Percentiles rank a stretch among this genome's conserved stretches.
phyloP scores from a whole-genome alignment of 192 early-diverging fungal species.

The Rhizoclosmatium sp. region DNA sequence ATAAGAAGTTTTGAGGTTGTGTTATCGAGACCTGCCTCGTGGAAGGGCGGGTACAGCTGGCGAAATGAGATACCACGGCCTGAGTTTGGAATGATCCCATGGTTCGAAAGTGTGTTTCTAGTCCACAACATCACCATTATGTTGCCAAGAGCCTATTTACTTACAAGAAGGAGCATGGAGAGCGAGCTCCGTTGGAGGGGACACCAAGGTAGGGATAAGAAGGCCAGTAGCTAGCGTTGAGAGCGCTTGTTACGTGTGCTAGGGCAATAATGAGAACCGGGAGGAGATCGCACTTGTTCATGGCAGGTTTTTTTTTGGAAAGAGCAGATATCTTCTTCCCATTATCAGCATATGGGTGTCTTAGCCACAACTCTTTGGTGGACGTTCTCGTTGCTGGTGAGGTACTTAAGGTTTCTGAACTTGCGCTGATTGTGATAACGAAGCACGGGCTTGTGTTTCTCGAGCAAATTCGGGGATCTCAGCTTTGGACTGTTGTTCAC shows the following conservation, averaged over 20 bases:
- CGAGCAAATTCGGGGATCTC: neutral
- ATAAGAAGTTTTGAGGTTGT: neutral
- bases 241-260: neutral
- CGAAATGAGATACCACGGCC: neutral
- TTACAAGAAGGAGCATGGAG: neutral
- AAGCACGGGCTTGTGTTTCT: constrained; percentile 1
- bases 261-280: no score
- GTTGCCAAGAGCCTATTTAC: no score
- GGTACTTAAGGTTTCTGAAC: neutral
- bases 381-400: neutral
- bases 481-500: neutral
- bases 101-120: neutral
- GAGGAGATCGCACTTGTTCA: neutral
- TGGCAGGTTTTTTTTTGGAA: neutral
- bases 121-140: no score
- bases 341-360: neutral
- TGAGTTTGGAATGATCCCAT: neutral
- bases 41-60: neutral
- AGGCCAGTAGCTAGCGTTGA: neutral
- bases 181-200: neutral
- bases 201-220: constrained; percentile 5
- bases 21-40: neutral
- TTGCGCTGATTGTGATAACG: neutral
- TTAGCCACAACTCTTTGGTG: neutral
- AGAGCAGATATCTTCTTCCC: neutral